phyloP scores from a whole-genome alignment of 306 rosid genomes.

The Casuarina cunninghamiana region DNA sequence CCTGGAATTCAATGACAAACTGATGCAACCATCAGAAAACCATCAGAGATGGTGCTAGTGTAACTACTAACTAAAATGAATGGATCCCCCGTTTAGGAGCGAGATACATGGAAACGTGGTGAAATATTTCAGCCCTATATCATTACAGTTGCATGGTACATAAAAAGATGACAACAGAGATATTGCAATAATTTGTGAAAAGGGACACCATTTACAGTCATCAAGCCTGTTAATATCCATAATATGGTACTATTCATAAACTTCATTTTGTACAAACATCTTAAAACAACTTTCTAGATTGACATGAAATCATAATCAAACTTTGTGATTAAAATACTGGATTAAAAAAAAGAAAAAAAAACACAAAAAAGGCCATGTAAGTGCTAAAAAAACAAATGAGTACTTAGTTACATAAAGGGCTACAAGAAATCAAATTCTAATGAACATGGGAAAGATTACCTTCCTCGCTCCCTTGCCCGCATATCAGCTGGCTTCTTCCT shows the following conservation, averaged over 20 bases:
- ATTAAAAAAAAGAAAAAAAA: no score
- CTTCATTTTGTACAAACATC: no score
- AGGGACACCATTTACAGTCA: no score
- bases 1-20: not conserved
- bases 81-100: no score
- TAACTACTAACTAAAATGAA: not conserved
- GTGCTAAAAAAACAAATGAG: not conserved
- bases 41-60: not conserved
- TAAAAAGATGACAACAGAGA: not conserved
- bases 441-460: conserved; percentile 37
- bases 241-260: no score
- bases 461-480: conserved; percentile 74
- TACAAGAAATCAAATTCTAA: not conserved
- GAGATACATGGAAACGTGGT: not conserved
- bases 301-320: no score
- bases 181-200: not conserved
- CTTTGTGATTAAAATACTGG: no score
- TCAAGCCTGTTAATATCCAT: no score
- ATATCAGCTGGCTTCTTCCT: conserved; percentile 95
- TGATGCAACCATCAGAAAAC: not conserved
- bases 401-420: not conserved
- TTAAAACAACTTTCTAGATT: no score
- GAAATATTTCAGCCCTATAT: not conserved
- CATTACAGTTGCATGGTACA: not conserved
- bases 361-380: not conserved